Evolutionary conservation across 1,284 basidiomycete species (phyloP).

Genomic region (Rhodotorula sp.): DNA sequence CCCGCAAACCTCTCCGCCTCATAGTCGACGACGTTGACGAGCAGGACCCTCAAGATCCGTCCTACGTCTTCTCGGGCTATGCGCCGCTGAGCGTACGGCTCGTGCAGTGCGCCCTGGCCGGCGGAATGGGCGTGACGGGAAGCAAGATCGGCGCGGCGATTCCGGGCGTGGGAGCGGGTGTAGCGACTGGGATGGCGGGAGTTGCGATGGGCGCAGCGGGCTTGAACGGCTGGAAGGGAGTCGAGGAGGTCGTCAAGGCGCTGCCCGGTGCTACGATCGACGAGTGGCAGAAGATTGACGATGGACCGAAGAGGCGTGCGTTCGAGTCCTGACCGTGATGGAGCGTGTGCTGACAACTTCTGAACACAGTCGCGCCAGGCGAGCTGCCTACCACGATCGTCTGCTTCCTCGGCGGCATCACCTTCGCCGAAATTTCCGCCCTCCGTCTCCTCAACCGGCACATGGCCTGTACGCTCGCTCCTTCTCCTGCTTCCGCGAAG

Average conservation of each 20-base stretch:
- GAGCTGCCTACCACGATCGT: slow-evolving; percentile 76
- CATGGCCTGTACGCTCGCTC: slow-evolving; percentile 61
- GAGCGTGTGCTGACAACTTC: slow-evolving; percentile 46
- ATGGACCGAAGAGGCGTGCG: slow-evolving; percentile 52
- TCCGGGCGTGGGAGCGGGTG: slow-evolving; percentile 9
- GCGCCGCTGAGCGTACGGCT: slow-evolving; percentile 88
- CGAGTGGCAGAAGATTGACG: slow-evolving; percentile 53
- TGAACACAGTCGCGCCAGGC: slow-evolving; percentile 46
- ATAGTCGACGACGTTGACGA: slow-evolving; percentile 83
- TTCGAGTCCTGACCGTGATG: slow-evolving; percentile 47
- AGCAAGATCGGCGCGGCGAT: slow-evolving; percentile 39
- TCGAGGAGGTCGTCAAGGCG: slow-evolving; percentile 79
- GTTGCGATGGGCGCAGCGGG: slow-evolving; percentile 57
- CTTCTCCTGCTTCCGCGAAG: no score
- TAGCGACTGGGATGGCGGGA: slow-evolving; percentile 54
- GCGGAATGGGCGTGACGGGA: slow-evolving; percentile 56
- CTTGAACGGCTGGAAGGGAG: slow-evolving; percentile 92
- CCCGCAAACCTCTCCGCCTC: slow-evolving; percentile 83
- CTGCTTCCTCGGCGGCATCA: slow-evolving; percentile 98
- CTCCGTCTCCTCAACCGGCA: slow-evolving; percentile 61
- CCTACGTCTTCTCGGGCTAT: slow-evolving; percentile 95
- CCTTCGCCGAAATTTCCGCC: slow-evolving; percentile 93
- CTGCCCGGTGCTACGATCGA: slow-evolving; percentile 87
- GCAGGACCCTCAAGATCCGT: slow-evolving; percentile 76
- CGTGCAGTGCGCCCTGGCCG: slow-evolving; percentile 84